Conservation (phyloP, 495 filamentous ascomycete species). For the Geoglossum glabrum region DNA sequence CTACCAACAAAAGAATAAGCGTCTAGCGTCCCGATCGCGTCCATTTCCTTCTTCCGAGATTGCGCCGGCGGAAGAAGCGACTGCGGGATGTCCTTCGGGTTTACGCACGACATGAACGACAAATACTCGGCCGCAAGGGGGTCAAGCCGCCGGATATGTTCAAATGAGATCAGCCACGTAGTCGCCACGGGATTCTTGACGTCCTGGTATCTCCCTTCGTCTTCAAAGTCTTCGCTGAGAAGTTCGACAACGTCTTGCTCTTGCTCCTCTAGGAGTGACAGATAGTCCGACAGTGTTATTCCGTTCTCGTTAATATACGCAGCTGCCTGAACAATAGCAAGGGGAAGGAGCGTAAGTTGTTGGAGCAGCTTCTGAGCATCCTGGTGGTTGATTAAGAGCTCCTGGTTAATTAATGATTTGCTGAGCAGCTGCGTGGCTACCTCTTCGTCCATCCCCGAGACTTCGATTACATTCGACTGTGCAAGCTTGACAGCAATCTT, state of each 20-base stretch:
- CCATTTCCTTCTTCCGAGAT: not conserved
- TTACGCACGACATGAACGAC: not conserved
- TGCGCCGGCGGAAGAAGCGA: not conserved
- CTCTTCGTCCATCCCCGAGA: constrained; percentile 7
- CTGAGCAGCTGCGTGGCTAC: constrained; percentile 13
- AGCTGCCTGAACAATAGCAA: constrained; percentile 27
- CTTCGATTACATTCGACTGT: constrained; percentile 3
- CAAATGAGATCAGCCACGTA: constrained; percentile 22
- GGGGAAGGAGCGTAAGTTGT: constrained; percentile 21
- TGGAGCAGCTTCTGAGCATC: no score
- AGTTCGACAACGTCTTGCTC: constrained; percentile 22
- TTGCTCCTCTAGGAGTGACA: constrained; percentile 22
- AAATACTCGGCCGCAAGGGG: not conserved
- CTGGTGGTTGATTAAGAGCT: no score
- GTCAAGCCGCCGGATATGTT: not conserved
- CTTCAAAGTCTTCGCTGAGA: constrained; percentile 30
- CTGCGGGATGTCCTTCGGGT: not conserved
- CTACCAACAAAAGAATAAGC: not conserved
- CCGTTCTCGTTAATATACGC: constrained; percentile 26
- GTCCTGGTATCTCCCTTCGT: constrained; percentile 22
- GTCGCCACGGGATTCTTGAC: constrained; percentile 30
- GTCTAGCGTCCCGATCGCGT: not conserved
- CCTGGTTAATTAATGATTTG: no score
- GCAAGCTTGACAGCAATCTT: not conserved
- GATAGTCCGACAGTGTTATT: constrained; percentile 21